Evolutionary conservation across 331 rosid genomes (phyloP).

Genomic region (Acacia pycnantha): DNA sequence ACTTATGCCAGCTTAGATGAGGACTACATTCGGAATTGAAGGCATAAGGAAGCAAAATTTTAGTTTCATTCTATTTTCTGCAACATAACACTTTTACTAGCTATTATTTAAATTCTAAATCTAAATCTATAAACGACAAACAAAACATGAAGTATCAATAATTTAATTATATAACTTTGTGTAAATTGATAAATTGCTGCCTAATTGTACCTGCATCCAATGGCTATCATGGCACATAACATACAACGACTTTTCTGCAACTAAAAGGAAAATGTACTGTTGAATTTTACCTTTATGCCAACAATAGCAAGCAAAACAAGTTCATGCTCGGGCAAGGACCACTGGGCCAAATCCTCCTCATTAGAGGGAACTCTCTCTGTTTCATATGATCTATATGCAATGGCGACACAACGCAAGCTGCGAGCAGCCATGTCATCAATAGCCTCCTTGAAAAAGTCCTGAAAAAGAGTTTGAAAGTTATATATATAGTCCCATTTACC

Average conservation of each 20-base stretch:
- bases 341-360: conserved; percentile 61
- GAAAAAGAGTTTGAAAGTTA: conserved; percentile 22
- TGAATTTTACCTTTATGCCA: conserved; percentile 82
- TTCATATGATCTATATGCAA: conserved; percentile 80
- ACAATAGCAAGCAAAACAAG: conserved; percentile 89
- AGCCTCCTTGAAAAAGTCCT: conserved; percentile 63
- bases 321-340: conserved; percentile 85
- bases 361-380: conserved; percentile 61
- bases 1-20: conserved; percentile 23
- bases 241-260: conserved; percentile 19
- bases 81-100: conserved; percentile 9
- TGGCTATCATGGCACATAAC: conserved; percentile 2
- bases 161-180: conserved; percentile 2
- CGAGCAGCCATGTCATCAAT: conserved; percentile 86
- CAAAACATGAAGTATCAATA: neutral
- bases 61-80: neutral
- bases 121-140: neutral
- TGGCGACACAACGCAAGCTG: conserved; percentile 91
- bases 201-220: neutral
- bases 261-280: conserved; percentile 11
- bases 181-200: neutral
- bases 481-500: neutral
- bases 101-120: conserved; percentile 9
- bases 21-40: conserved; percentile 17
- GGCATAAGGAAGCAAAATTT: neutral